A percentile compares a stretch with the other conserved stretches of the same genome.
Evolutionary conservation across 2,329 filamentous ascomycete genomes (phyloP).

Genomic region (Remersonia thermophila): DNA sequence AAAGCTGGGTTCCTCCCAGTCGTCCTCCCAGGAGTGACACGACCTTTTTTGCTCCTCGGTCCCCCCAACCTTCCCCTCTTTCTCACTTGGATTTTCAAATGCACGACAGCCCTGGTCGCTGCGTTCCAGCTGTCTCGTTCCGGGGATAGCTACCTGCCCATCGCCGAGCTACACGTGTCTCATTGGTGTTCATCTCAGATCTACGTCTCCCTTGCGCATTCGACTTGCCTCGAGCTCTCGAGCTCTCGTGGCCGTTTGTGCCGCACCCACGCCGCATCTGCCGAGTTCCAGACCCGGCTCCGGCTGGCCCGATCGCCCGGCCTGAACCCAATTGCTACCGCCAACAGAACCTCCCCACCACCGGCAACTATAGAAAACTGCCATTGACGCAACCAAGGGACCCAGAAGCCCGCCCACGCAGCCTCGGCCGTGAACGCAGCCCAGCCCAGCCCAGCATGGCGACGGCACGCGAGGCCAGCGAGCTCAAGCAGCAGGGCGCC

Average conservation of each 20-base stretch:
- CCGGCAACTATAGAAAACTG: too few relatives aligned
- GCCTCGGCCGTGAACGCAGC: neutral
- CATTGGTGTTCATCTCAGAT: too few relatives aligned
- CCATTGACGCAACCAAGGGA: slow-evolving; percentile 12
- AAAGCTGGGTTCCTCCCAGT: slow-evolving; percentile 3
- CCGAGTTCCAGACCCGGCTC: slow-evolving; percentile 1
- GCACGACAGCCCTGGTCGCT: too few relatives aligned
- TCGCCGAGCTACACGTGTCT: too few relatives aligned
- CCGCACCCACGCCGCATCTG: neutral
- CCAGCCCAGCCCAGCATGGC: slow-evolving; percentile 23
- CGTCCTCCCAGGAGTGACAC: neutral
- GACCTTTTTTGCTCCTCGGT: neutral
- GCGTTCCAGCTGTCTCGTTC: too few relatives aligned
- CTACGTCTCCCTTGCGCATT: too few relatives aligned
- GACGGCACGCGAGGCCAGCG: slow-evolving; percentile 41
- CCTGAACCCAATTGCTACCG: neutral
- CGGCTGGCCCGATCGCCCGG: neutral
- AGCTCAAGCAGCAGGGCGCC: slow-evolving; percentile 72
- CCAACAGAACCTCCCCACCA: slow-evolving; percentile 1
- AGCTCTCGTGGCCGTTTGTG: slow-evolving; percentile 1
- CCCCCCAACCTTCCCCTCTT: too few relatives aligned
- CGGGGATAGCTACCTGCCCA: too few relatives aligned
- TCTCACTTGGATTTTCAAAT: too few relatives aligned
- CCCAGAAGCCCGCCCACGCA: slow-evolving; percentile 6
- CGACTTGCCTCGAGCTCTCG: too few relatives aligned